These are phyloP conservation scores for Colletotrichum sp. DNA, from an alignment of 2,329 filamentous ascomycete species.

Conservation along the genomic window DNA sequence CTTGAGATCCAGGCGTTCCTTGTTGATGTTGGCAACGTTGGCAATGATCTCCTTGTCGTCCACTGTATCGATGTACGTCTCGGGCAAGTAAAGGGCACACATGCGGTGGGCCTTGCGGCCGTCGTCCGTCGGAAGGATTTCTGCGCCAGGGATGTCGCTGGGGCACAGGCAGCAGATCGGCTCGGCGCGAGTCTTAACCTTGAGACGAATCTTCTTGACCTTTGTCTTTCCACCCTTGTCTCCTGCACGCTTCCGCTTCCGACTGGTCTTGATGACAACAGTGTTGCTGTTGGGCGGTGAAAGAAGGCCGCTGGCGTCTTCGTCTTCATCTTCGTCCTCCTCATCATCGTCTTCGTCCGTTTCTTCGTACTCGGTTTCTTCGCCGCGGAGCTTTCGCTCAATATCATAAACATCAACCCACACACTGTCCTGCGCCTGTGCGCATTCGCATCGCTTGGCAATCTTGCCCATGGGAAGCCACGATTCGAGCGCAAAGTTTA, in stretches of 20 bases:
- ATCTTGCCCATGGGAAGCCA: slow-evolving; percentile 96
- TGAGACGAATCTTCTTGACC: slow-evolving; percentile 80
- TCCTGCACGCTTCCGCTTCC: slow-evolving; percentile 69
- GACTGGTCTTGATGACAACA: slow-evolving; percentile 38
- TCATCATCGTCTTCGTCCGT: slow-evolving; percentile 74
- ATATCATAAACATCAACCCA: slow-evolving; percentile 98
- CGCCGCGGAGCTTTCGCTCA: slow-evolving; percentile 89
- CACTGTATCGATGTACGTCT: slow-evolving; percentile 82
- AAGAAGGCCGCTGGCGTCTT: slow-evolving; percentile 71
- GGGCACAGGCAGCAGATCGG: slow-evolving; percentile 92
- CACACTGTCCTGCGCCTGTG: slow-evolving; percentile 93
- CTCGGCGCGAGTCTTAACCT: slow-evolving; percentile 72
- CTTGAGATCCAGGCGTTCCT: slow-evolving; percentile 87
- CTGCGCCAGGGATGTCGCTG: slow-evolving; percentile 82
- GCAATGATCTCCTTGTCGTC: slow-evolving; percentile 76
- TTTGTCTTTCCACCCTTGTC: slow-evolving; percentile 56
- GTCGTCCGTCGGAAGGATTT: slow-evolving; percentile 86
- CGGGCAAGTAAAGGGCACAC: slow-evolving; percentile 89
- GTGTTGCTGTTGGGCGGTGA: slow-evolving; percentile 66
- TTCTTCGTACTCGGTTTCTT: slow-evolving; percentile 83
- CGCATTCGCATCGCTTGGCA: slow-evolving; percentile 96
- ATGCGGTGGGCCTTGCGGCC: slow-evolving; percentile 86
- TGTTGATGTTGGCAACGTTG: slow-evolving; percentile 82
- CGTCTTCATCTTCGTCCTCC: slow-evolving; percentile 69
- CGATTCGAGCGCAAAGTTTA: slow-evolving; percentile 95